A percentile compares a stretch with the other conserved stretches of the same genome.
Evolutionary conservation across 1,139 yeast genomes (phyloP).

Genomic region (Taphrina wiesneri): DNA sequence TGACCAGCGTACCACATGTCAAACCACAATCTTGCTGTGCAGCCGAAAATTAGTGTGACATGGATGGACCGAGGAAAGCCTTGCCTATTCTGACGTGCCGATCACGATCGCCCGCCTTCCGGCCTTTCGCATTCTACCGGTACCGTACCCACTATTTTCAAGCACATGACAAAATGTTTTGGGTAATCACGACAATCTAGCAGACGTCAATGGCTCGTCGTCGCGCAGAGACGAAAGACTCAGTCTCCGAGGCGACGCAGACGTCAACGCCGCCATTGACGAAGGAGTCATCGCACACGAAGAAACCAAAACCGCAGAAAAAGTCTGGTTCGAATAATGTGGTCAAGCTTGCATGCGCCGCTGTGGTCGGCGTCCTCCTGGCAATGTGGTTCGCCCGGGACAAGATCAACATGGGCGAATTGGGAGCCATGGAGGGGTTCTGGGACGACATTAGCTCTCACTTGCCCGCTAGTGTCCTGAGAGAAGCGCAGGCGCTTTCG

Average conservation of each 20-base stretch:
- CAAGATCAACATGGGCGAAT: constrained; percentile 52
- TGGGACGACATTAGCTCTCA: constrained; percentile 45
- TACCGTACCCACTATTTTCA: background rate
- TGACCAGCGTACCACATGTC: too few relatives aligned
- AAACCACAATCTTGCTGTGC: too few relatives aligned
- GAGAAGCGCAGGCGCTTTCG: constrained; percentile 51
- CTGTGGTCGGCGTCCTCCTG: constrained; percentile 64
- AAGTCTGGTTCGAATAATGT: background rate
- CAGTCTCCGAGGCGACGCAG: constrained; percentile 18
- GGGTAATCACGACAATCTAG: background rate
- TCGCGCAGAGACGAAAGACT: background rate
- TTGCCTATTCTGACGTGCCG: constrained; percentile 3
- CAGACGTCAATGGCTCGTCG: constrained; percentile 13
- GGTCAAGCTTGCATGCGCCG: constrained; percentile 49
- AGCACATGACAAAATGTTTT: background rate
- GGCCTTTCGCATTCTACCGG: background rate
- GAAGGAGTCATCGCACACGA: background rate
- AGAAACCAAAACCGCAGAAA: background rate
- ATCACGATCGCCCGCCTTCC: background rate
- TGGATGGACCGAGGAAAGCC: background rate
- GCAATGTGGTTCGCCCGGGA: constrained; percentile 63
- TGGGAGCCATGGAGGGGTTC: constrained; percentile 49
- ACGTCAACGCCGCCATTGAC: background rate
- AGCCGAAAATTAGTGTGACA: background rate
- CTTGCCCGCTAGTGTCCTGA: constrained; percentile 65